Conservation (phyloP, 2,329 filamentous ascomycete species). For the Neoarthrinium moseri region DNA sequence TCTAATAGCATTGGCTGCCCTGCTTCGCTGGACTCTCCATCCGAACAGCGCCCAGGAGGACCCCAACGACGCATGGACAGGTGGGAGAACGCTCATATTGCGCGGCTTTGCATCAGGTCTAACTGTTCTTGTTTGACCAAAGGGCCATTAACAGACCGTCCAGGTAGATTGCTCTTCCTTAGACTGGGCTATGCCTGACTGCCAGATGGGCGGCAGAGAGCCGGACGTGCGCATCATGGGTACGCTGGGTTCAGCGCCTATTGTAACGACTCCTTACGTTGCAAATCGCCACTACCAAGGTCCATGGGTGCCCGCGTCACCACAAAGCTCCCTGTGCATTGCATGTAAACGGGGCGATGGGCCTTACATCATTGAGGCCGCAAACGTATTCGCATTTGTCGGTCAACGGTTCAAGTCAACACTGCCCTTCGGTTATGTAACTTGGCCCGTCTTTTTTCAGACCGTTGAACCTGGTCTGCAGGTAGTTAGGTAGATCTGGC, state of each 20-base stretch:
- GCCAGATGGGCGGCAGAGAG: not conserved
- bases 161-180: not conserved
- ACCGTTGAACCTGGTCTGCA: not conserved
- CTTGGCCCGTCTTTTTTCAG: not conserved
- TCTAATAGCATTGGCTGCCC: no score
- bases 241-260: not conserved
- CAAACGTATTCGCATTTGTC: not conserved
- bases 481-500: not conserved
- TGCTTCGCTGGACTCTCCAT: no score
- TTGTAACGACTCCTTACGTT: not conserved
- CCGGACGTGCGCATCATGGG: not conserved
- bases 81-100: no score
- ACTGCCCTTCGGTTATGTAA: not conserved
- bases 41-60: no score
- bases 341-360: not conserved
- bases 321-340: not conserved
- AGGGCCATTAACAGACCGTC: not conserved
- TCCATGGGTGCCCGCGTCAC: not conserved
- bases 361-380: not conserved
- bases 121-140: no score
- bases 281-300: slow-evolving; percentile 5
- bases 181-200: not conserved
- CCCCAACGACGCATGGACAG: no score
- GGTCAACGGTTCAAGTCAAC: not conserved
- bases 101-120: no score